Percentiles rank a stretch among this genome's conserved stretches.
These are phyloP conservation scores for Metschnikowia reukaufii DNA, from an alignment of 805 yeast genomes.

Conservation along the genomic window DNA sequence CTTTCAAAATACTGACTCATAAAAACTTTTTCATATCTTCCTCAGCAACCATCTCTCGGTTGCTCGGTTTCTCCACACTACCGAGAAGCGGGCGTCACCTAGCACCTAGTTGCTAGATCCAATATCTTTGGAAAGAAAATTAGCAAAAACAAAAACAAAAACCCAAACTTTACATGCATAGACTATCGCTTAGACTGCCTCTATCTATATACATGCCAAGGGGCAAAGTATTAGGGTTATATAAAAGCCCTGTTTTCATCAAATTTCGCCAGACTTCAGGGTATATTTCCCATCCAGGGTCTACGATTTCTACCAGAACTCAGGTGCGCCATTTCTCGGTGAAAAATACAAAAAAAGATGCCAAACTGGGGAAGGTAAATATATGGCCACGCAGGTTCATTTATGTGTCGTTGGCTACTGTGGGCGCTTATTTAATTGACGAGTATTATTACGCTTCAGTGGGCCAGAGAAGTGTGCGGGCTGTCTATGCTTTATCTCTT, in stretches of 20 bases:
- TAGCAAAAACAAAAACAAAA: too few species aligned
- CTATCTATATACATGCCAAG: too few species aligned
- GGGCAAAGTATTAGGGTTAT: too few species aligned
- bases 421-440: constrained; percentile 33
- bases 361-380: background rate
- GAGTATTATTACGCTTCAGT: constrained; percentile 48
- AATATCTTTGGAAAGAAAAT: too few species aligned
- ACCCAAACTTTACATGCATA: too few species aligned
- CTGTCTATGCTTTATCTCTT: constrained; percentile 45
- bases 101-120: background rate
- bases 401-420: constrained; percentile 6
- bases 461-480: constrained; percentile 49
- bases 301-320: too few species aligned
- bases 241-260: too few species aligned
- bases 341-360: background rate
- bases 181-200: too few species aligned
- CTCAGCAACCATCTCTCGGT: too few species aligned
- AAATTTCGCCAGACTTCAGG: too few species aligned
- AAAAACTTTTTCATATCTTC: background rate
- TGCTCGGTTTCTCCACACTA: background rate
- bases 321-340: background rate
- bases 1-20: too few species aligned
- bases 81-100: background rate
- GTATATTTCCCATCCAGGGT: background rate
- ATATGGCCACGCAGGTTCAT: constrained; percentile 4